These are phyloP conservation scores for Spathaspora sp. DNA, from an alignment of 1,139 yeast genomes.

Conservation along the genomic window DNA sequence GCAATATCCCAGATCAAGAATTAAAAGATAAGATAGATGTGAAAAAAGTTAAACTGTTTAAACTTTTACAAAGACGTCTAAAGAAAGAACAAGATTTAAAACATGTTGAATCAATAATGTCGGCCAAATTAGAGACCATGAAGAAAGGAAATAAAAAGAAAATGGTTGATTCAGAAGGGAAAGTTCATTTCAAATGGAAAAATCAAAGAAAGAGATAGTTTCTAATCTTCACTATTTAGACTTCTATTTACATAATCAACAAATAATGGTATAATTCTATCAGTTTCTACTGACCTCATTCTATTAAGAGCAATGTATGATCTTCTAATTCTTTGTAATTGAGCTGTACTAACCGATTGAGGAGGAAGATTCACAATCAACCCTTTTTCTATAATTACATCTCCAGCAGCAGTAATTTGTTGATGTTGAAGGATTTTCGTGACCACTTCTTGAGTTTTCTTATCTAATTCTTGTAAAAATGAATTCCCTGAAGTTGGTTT, in stretches of 20 bases:
- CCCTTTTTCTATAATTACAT: constrained; percentile 39
- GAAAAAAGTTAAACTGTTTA: constrained; percentile 59
- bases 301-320: constrained; percentile 78
- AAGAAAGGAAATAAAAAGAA: constrained; percentile 87
- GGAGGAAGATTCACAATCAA: constrained; percentile 63
- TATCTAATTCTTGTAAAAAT: constrained; percentile 78
- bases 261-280: constrained; percentile 68
- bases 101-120: constrained; percentile 71
- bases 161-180: constrained; percentile 62
- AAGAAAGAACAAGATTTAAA: constrained; percentile 67
- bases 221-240: constrained; percentile 28
- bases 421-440: constrained; percentile 60
- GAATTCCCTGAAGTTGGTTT: constrained; percentile 73
- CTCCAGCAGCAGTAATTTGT: constrained; percentile 56
- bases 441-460: constrained; percentile 64
- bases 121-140: constrained; percentile 80
- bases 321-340: constrained; percentile 79
- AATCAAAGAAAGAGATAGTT: constrained; percentile 70
- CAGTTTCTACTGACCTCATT: constrained; percentile 67
- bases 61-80: constrained; percentile 55
- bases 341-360: constrained; percentile 65
- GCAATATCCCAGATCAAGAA: constrained; percentile 25
- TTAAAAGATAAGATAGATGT: constrained; percentile 46
- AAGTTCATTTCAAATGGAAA: constrained; percentile 79
- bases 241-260: constrained; percentile 69